A percentile compares a stretch with the other conserved stretches of the same genome.
These are phyloP conservation scores for Syzygium aromaticum DNA, from an alignment of 345 rosid species.

Conservation along the genomic window DNA sequence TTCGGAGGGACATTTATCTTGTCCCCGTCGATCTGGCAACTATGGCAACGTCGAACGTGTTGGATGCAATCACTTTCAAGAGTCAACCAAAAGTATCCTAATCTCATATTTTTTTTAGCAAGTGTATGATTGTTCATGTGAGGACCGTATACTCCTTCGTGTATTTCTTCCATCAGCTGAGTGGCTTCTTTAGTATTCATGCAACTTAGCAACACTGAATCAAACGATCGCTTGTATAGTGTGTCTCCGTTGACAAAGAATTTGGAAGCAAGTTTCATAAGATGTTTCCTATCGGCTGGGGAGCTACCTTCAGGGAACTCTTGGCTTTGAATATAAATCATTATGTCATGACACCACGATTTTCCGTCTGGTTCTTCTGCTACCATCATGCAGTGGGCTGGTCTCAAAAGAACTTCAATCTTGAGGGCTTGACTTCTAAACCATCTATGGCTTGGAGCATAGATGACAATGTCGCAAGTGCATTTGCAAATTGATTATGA, in stretches of 20 bases:
- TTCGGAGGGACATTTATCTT: neutral
- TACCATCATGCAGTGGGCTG: neutral
- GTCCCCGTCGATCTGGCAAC: neutral
- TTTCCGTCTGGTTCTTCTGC: neutral
- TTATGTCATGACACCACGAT: neutral
- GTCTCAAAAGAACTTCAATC: neutral
- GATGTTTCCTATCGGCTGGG: no score
- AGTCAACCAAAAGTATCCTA: neutral
- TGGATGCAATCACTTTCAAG: neutral
- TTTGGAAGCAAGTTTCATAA: neutral
- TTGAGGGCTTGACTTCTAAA: neutral
- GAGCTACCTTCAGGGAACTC: neutral
- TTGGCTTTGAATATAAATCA: neutral
- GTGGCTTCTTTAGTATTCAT: neutral
- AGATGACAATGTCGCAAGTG: no score
- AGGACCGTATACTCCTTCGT: neutral
- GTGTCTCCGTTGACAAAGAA: neutral
- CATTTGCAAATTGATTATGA: no score
- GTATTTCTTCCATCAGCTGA: neutral
- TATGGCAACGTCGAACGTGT: neutral
- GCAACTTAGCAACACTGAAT: neutral
- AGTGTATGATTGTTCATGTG: neutral
- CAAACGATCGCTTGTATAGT: neutral
- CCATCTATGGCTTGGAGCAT: neutral
- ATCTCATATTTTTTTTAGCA: neutral